Base-by-base conservation (phyloP, 1,139 yeast genomes). In the Diutina siamensis region DNA sequence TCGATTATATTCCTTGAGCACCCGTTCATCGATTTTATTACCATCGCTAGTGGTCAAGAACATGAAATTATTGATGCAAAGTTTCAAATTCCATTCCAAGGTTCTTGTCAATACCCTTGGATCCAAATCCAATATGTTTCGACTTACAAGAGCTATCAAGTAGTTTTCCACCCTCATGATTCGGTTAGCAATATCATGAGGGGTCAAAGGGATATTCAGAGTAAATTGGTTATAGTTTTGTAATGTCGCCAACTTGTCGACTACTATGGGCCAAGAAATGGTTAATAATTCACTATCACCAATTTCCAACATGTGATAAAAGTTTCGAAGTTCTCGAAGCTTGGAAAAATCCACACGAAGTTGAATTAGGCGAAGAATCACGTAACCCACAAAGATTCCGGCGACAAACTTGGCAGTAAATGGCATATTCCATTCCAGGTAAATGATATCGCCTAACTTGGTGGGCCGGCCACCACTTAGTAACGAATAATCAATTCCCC, bases 161-260 rank as follows among this genome's bases (percentile, higher is more conserved):
- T 89, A 92, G 58, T 92, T 92, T 52, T 94, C 98, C 53, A 82
- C 83, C 48, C 99, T 71, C 98, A 92, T 89, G 48, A 92, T 85
- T 50, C 98, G 70, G 59, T 92, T 94, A 13, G 97, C 97, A 48
- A 92, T 86, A 56, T 83, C 94, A 60, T 88, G 97, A 2, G 97
- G 95, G 57, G 86, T 92, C 47, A 92, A 71, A 50, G 89, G 68
- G 44, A 80, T 78, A 55, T 82, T 83, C 0, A 89, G 78, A 0
- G 86, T 78, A 18, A 78, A 63, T 17, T 94, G 86, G 61, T 92
- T 92, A 54, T 83, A 85, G 54, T 87, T 92, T 53, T 85, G 78
- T 46, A 92, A 64, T 10, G 72, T 64, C 76, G 86, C 78, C 19
- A 94, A 65, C 44, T 87, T 75, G 49, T 79, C 80, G n/a, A 88